These are phyloP conservation scores for Globisporangium paddicum DNA, from an alignment of 352 stramenopile species.

Conservation along the genomic window DNA sequence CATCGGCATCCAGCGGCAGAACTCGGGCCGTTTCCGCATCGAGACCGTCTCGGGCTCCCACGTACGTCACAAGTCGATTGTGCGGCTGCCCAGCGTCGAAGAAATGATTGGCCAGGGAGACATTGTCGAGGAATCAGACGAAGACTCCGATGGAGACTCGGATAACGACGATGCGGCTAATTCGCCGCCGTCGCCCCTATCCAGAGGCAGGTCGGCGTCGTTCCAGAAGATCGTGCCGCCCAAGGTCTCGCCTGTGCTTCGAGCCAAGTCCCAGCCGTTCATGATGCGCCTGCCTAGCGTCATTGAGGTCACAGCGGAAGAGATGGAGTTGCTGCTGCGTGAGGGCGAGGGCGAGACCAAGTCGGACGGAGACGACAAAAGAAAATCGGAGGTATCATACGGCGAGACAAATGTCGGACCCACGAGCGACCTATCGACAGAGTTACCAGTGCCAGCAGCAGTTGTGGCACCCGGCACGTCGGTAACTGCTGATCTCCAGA, in stretches of 20 bases:
- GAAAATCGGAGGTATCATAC: background rate
- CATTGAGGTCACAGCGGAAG: slow-evolving; percentile 19
- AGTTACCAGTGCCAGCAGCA: background rate
- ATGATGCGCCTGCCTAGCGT: slow-evolving; percentile 27
- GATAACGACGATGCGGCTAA: slow-evolving; percentile 15
- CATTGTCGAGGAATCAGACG: slow-evolving; percentile 10
- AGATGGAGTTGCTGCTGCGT: background rate
- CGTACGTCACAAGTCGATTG: slow-evolving; percentile 5
- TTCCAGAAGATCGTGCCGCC: slow-evolving; percentile 14
- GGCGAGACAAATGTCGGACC: background rate
- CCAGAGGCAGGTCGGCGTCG: slow-evolving; percentile 20
- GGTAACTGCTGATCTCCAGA: background rate
- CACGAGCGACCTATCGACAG: background rate
- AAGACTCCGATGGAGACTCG: slow-evolving; percentile 3
- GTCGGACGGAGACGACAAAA: background rate
- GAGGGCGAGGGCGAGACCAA: background rate
- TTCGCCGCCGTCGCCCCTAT: too few relatives aligned
- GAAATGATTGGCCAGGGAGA: slow-evolving; percentile 7
- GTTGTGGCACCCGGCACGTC: too few relatives aligned
- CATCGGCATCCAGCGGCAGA: background rate
- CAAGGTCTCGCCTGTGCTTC: slow-evolving; percentile 15
- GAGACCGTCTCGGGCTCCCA: background rate
- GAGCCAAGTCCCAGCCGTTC: slow-evolving; percentile 24
- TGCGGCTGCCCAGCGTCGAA: slow-evolving; percentile 13
- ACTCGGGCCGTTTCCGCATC: slow-evolving; percentile 5